Conservation (phyloP, 2,329 filamentous ascomycete genomes). For the Aureobasidium musti region DNA sequence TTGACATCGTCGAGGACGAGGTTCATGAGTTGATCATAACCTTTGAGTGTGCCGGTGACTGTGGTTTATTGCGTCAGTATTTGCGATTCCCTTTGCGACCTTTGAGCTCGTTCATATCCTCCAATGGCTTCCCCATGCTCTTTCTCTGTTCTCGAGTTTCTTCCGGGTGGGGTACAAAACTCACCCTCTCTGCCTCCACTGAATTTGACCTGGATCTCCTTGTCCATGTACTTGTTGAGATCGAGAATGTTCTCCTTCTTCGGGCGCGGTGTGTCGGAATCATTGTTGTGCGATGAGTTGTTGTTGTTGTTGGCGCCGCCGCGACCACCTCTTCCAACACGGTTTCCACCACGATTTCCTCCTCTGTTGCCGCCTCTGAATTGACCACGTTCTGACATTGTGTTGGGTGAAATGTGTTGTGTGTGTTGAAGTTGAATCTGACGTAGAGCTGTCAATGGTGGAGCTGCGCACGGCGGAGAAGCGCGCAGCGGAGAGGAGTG, state of each 20-base stretch:
- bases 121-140: background rate
- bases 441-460: conserved; percentile 15
- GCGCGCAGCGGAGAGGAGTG: background rate
- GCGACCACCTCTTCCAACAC: conserved; percentile 42
- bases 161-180: background rate
- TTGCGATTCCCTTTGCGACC: background rate
- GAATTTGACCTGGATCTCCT: conserved; percentile 93
- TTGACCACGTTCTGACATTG: conserved; percentile 59
- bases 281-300: conserved; percentile 34
- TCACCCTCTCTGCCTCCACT: conserved; percentile 91
- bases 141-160: background rate
- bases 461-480: conserved; percentile 5
- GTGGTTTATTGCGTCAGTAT: conserved; percentile 15
- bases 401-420: conserved; percentile 9
- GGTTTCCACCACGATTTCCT: conserved; percentile 49
- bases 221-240: conserved; percentile 94
- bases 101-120: too few relatives aligned
- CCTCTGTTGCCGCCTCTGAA: conserved; percentile 51
- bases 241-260: conserved; percentile 99
- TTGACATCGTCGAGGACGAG: conserved; percentile 92
- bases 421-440: background rate
- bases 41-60: conserved; percentile 90
- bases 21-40: conserved; percentile 98
- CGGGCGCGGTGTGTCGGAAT: conserved; percentile 54
- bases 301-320: conserved; percentile 37